Percentiles rank a stretch among this genome's conserved stretches.
These are phyloP conservation scores for Beta corolliflora DNA, from an alignment of 179 eudicot species.

Conservation along the genomic window DNA sequence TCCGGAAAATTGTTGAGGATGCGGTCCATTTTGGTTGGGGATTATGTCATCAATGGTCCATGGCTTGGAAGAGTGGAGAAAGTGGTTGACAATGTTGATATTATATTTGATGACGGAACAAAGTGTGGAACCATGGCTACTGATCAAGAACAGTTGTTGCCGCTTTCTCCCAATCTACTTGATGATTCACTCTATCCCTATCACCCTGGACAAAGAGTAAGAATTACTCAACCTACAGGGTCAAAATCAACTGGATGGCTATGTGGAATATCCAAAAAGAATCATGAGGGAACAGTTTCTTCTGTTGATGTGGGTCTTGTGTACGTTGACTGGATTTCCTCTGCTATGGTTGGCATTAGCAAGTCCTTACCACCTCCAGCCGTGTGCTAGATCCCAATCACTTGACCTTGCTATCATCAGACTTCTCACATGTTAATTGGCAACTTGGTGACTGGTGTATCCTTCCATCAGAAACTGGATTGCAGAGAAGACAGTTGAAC, in stretches of 20 bases:
- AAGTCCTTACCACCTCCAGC: slow-evolving; percentile 49
- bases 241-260: slow-evolving; percentile 71
- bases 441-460: slow-evolving; percentile 96
- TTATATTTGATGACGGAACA: slow-evolving; percentile 80
- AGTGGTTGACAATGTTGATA: slow-evolving; percentile 55
- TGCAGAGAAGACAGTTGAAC: slow-evolving; percentile 18
- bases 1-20: slow-evolving; percentile 54
- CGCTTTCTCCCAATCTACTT: slow-evolving; percentile 61
- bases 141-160: slow-evolving; percentile 56
- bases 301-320: slow-evolving; percentile 74
- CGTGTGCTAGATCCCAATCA: slow-evolving; percentile 50
- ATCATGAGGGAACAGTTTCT: slow-evolving; percentile 65
- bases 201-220: slow-evolving; percentile 90
- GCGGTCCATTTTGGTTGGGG: slow-evolving; percentile 68
- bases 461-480: slow-evolving; percentile 37
- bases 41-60: slow-evolving; percentile 70
- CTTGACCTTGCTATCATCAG: slow-evolving; percentile 61
- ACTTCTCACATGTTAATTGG: slow-evolving; percentile 77
- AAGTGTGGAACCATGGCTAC: slow-evolving; percentile 55
- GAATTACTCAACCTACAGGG: slow-evolving; percentile 41
- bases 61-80: slow-evolving; percentile 90
- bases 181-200: slow-evolving; percentile 81
- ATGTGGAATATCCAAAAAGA: slow-evolving; percentile 60
- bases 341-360: slow-evolving; percentile 41
- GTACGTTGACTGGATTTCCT: slow-evolving; percentile 81